Evolutionary conservation across 257 asterid genomes (phyloP).

Genomic region (Primulina tabacum): DNA sequence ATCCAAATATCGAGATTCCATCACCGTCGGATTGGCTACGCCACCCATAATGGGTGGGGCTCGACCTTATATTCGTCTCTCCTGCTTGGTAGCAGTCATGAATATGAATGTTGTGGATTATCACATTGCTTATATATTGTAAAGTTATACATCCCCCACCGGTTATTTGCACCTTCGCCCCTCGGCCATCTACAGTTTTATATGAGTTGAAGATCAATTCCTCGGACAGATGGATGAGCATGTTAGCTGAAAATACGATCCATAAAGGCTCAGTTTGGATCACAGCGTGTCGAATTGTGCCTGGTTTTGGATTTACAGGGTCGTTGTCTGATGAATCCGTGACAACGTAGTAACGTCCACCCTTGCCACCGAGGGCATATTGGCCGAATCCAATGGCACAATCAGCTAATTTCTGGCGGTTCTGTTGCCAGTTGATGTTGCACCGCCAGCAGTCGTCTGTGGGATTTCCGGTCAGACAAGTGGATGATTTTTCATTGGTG

Average conservation of each 20-base stretch:
- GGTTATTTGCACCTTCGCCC: conserved; percentile 20
- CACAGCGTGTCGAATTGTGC: conserved; percentile 41
- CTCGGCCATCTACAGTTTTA: conserved; percentile 45
- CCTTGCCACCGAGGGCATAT: background rate
- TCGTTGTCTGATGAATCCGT: background rate
- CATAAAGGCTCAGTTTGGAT: conserved; percentile 43
- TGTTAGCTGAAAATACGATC: conserved; percentile 35
- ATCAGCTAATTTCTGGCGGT: background rate
- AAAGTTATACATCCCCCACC: background rate
- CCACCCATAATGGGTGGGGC: background rate
- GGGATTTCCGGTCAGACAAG: background rate
- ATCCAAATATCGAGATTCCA: background rate
- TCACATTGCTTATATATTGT: background rate
- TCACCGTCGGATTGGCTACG: background rate
- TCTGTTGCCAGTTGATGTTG: background rate
- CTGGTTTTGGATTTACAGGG: conserved; percentile 16
- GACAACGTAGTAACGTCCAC: background rate
- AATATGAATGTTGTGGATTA: background rate
- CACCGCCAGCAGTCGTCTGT: background rate
- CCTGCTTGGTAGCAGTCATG: background rate
- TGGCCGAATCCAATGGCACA: background rate
- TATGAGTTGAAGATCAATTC: conserved; percentile 39
- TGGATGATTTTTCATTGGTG: background rate
- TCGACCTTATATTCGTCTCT: background rate
- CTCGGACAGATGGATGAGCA: conserved; percentile 33